Base-by-base conservation (phyloP, 345 rosid species). In the Erodium maritimum region DNA sequence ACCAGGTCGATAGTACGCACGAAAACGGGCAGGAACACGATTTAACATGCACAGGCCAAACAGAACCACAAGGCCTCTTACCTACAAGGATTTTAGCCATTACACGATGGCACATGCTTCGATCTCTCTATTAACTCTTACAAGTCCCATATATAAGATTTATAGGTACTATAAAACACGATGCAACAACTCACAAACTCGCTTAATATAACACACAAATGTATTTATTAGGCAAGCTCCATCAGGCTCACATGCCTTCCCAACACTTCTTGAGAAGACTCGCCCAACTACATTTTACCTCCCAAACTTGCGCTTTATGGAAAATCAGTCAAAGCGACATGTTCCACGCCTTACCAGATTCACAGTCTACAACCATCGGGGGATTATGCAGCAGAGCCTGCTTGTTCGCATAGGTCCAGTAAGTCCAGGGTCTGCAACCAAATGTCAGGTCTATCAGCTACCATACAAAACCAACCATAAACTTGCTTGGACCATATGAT, bases 141-240 rank as follows among this genome's bases (percentile, higher is more conserved):
- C 34, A 29, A 29, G 34, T 29, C 34, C 34, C 34, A 29, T 29
- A 3, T 29, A 42, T 42, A 11, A 42, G 48, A 42, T 42, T n/a
- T 42, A 42, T 42, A 14, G n/a, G 48, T 42, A 42, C 48, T 42
- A 14, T 42, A 42, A 42, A 42, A 42, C 17, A 42, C 12, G 16
- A 7, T 12, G 48, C 48, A 11, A 12, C 17, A 12, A 42, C 48
- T 42, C 48, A 42, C 48, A 7, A 11, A 42, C 16, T 29, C 3
- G 8, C 34, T 29, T 29, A 42, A 42, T 6, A 29, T 16, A 12
- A 42, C 16, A 42, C 48, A 42, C 17, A 19, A 33, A 24, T n/a
- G 48, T 34, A 61, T 42, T 61, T 52, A 61, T 51, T 61, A 37
- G 29, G 46, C 29, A 42, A 16, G 48, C 48, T 42, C 48, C 48